A percentile compares a stretch with the other conserved stretches of the same genome.
Evolutionary conservation across 164 flowering plant species (phyloP).

Genomic region (Vitis rupestris): DNA sequence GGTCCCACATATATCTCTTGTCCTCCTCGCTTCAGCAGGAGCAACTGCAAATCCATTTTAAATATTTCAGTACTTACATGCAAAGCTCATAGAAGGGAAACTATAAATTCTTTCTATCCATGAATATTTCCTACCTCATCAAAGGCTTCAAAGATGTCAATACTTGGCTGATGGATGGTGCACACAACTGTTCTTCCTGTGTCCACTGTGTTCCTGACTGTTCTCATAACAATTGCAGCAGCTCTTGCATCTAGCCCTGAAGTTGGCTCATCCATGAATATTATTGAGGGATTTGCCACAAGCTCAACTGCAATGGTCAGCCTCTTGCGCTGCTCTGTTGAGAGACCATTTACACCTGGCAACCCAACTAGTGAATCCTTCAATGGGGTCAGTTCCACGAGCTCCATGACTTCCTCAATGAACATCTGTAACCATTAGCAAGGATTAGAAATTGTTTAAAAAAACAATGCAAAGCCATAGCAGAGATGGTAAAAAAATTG

Average conservation of each 20-base stretch:
- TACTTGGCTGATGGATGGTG: too few relatives aligned
- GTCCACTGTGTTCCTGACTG: constrained; percentile 63
- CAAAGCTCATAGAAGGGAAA: too few relatives aligned
- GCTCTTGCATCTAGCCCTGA: constrained; percentile 75
- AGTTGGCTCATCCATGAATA: constrained; percentile 76
- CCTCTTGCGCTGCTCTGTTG: constrained; percentile 65
- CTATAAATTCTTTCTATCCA: too few relatives aligned
- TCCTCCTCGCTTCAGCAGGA: too few relatives aligned
- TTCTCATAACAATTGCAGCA: constrained; percentile 71
- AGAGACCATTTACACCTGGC: constrained; percentile 58
- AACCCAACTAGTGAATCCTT: constrained; percentile 48
- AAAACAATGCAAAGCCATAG: not conserved
- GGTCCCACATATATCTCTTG: too few relatives aligned
- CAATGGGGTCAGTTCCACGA: constrained; percentile 43
- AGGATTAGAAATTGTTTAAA: not conserved
- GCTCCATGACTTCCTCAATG: constrained; percentile 58
- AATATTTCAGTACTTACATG: too few relatives aligned
- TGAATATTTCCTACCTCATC: too few relatives aligned
- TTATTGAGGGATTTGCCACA: constrained; percentile 65
- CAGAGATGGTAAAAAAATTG: not conserved
- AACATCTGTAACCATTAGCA: constrained; percentile 36
- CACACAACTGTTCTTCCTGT: constrained; percentile 55
- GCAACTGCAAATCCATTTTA: too few relatives aligned
- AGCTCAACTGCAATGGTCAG: constrained; percentile 65
- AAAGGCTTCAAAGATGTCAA: too few relatives aligned